These are phyloP conservation scores for Camelina laxa DNA, from an alignment of 345 rosid genomes.

Conservation along the genomic window DNA sequence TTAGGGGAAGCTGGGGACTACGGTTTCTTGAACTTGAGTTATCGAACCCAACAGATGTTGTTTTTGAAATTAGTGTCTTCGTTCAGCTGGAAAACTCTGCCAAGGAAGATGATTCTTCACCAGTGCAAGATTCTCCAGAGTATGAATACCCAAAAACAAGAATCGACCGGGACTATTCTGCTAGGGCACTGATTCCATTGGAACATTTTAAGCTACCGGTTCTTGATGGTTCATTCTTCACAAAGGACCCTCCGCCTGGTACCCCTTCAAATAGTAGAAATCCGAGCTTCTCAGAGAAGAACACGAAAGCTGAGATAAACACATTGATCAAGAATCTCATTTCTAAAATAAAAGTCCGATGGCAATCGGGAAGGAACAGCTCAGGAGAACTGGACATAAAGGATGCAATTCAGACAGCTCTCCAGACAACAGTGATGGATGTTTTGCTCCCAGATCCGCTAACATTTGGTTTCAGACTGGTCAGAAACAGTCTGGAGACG, in stretches of 20 bases:
- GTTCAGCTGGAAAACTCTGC: constrained; percentile 73
- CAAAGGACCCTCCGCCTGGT: constrained; percentile 65
- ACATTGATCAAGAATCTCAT: constrained; percentile 82
- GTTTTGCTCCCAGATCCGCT: constrained; percentile 96
- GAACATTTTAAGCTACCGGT: constrained; percentile 95
- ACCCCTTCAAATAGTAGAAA: constrained; percentile 48
- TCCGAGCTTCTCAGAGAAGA: constrained; percentile 83
- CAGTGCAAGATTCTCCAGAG: constrained; percentile 61
- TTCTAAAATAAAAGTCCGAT: constrained; percentile 89
- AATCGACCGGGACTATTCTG: constrained; percentile 88
- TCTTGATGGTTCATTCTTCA: constrained; percentile 86
- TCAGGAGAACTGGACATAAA: constrained; percentile 89
- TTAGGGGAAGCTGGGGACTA: constrained; percentile 98
- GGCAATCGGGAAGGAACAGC: constrained; percentile 98
- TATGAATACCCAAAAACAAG: constrained; percentile 83
- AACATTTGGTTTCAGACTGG: constrained; percentile 87
- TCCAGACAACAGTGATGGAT: constrained; percentile 92
- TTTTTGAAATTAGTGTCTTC: constrained; percentile 83
- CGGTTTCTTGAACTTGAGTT: constrained; percentile 94
- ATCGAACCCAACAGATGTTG: constrained; percentile 93
- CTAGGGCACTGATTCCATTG: constrained; percentile 91
- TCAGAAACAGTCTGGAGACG: constrained; percentile 45
- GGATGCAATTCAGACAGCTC: constrained; percentile 89
- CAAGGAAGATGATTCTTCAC: constrained; percentile 52
- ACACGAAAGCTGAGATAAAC: constrained; percentile 82